A percentile compares a stretch with the other conserved stretches of the same genome.
These are phyloP conservation scores for Apiospora phragmitis DNA, from an alignment of 2,329 filamentous ascomycete genomes.

Conservation along the genomic window DNA sequence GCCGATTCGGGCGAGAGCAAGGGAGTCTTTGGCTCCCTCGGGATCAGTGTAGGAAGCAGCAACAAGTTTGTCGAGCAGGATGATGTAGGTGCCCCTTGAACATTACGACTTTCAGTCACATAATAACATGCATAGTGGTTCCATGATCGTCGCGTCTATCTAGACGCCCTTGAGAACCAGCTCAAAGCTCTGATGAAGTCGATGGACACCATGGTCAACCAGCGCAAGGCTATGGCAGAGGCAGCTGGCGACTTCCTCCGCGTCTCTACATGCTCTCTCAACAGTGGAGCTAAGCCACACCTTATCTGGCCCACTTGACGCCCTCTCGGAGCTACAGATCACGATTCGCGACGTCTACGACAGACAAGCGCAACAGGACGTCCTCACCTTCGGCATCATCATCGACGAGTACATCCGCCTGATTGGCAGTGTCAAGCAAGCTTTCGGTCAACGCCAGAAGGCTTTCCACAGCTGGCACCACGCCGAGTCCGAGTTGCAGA, in stretches of 20 bases:
- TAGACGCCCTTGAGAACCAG: conserved; percentile 91
- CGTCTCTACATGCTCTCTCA: conserved; percentile 87
- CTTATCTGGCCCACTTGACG: conserved; percentile 85
- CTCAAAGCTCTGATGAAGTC: conserved; percentile 88
- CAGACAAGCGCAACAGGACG: conserved; percentile 93
- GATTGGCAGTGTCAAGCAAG: conserved; percentile 92
- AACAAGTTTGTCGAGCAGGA: conserved; percentile 97
- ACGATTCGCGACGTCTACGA: conserved; percentile 95
- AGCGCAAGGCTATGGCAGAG: conserved; percentile 91
- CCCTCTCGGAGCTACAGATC: conserved; percentile 88
- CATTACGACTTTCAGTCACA: not conserved
- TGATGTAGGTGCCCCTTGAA: conserved; percentile 61
- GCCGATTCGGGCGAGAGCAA: conserved; percentile 85
- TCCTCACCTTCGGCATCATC: conserved; percentile 93
- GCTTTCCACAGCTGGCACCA: conserved; percentile 93
- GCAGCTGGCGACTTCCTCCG: conserved; percentile 88
- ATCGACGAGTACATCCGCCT: conserved; percentile 98
- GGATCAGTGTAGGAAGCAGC: conserved; percentile 72
- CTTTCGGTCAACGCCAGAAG: conserved; percentile 90
- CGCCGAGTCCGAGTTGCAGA: conserved; percentile 86
- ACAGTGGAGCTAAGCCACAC: conserved; percentile 89
- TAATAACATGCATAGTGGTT: conserved; percentile 70
- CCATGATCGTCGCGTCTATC: conserved; percentile 91
- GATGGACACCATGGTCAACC: conserved; percentile 87
- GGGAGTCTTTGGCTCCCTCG: conserved; percentile 84